A percentile compares a stretch with the other conserved stretches of the same genome.
phyloP scores from a whole-genome alignment of 345 rosid genomes.

The Citrus australasica region DNA sequence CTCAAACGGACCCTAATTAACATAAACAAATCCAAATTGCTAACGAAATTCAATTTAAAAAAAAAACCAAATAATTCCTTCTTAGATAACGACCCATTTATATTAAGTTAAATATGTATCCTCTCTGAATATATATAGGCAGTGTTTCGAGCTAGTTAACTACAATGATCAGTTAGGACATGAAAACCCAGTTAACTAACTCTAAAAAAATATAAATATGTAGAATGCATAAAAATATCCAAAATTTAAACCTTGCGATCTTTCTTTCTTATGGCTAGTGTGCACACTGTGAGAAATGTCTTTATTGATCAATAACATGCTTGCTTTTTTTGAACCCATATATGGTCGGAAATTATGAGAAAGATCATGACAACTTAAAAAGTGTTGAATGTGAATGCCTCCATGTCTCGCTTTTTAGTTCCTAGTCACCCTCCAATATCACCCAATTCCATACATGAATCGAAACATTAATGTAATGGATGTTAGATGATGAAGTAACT shows the following conservation, averaged over 20 bases:
- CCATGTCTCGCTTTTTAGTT: not conserved
- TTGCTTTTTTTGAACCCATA: not conserved
- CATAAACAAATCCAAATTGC: not conserved
- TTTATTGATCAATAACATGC: not conserved
- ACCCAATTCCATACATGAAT: not conserved
- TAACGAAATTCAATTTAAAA: not conserved
- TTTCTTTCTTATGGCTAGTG: too few species aligned
- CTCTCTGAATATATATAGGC: not conserved
- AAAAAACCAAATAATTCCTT: too few species aligned
- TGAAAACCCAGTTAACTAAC: not conserved
- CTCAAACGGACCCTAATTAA: too few species aligned
- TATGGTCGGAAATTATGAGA: not conserved
- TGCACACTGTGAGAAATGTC: too few species aligned
- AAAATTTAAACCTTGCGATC: not conserved
- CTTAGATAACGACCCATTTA: not conserved
- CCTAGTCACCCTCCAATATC: not conserved
- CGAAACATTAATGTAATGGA: not conserved
- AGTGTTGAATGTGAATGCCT: too few species aligned
- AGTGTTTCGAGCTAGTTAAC: not conserved
- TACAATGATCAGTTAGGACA: not conserved
- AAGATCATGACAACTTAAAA: not conserved
- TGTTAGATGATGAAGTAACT: not conserved
- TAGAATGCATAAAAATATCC: not conserved
- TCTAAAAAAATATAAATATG: too few species aligned
- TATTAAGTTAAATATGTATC: not conserved